phyloP scores from a whole-genome alignment of 148 eudicot species.

The Rhododendron vialii region DNA sequence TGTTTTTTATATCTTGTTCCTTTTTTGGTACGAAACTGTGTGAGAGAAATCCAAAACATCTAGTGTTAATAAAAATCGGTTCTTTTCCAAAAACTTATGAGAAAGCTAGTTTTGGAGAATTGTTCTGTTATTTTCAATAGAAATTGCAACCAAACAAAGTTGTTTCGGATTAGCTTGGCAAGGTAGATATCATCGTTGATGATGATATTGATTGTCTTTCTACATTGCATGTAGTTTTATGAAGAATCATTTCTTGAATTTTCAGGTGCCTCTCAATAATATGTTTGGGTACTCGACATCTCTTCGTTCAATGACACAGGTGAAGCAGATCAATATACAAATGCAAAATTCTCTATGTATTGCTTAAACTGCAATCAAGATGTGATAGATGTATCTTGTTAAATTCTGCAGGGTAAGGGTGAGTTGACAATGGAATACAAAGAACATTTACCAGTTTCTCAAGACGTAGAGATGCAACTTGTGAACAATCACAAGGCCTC shows the following conservation, averaged over 20 bases:
- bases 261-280: slow-evolving; percentile 90
- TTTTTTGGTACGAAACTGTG: neutral
- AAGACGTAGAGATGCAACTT: slow-evolving; percentile 82
- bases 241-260: slow-evolving; percentile 1
- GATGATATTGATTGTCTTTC: neutral
- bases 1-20: neutral
- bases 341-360: neutral
- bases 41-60: neutral
- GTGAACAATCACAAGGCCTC: slow-evolving; percentile 64
- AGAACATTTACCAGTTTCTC: slow-evolving; percentile 77
- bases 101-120: neutral
- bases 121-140: neutral
- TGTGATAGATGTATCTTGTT: neutral
- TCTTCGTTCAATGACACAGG: slow-evolving; percentile 96
- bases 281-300: slow-evolving; percentile 94
- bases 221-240: neutral
- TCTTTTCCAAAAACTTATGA: neutral
- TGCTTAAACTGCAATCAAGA: neutral
- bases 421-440: slow-evolving; percentile 97
- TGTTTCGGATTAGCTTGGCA: neutral
- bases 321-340: slow-evolving; percentile 10
- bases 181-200: neutral
- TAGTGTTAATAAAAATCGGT: neutral
- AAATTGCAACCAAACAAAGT: neutral
- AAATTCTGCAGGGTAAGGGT: slow-evolving; percentile 53